Conservation (phyloP, 2,329 filamentous ascomycete genomes). For the Xylariaceae sp. region DNA sequence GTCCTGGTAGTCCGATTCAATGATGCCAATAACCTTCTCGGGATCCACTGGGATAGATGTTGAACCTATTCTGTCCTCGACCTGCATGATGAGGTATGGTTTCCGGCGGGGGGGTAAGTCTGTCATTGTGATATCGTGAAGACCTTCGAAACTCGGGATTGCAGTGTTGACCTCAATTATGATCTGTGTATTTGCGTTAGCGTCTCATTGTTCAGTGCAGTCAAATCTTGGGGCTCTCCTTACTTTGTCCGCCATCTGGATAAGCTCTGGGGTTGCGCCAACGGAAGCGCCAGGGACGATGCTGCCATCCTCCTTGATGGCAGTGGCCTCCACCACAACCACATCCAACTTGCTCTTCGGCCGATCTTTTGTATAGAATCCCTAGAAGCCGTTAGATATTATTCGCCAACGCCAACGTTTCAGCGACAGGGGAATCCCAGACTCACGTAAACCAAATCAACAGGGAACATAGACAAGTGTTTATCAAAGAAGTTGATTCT, state of each 20-base stretch:
- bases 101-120: constrained; percentile 76
- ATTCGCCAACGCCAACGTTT: neutral
- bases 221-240: neutral
- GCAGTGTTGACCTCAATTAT: constrained; percentile 91
- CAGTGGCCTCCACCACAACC: constrained; percentile 78
- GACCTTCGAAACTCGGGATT: constrained; percentile 76
- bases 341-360: constrained; percentile 73
- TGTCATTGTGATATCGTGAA: constrained; percentile 90
- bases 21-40: constrained; percentile 76
- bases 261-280: constrained; percentile 77
- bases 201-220: neutral
- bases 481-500: constrained; percentile 92
- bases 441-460: constrained; percentile 73
- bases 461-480: constrained; percentile 88
- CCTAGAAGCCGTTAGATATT: constrained; percentile 38
- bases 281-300: constrained; percentile 85
- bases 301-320: constrained; percentile 83
- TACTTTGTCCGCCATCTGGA: constrained; percentile 86
- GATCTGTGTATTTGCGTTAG: constrained; percentile 43
- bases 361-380: constrained; percentile 79
- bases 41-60: constrained; percentile 80
- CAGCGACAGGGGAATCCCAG: neutral
- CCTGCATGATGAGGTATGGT: constrained; percentile 79
- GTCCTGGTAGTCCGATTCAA: constrained; percentile 82
- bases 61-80: constrained; percentile 82